Evolutionary conservation across 768 basidiomycete species (phyloP).

Genomic region (Hygrocybe coccinea): DNA sequence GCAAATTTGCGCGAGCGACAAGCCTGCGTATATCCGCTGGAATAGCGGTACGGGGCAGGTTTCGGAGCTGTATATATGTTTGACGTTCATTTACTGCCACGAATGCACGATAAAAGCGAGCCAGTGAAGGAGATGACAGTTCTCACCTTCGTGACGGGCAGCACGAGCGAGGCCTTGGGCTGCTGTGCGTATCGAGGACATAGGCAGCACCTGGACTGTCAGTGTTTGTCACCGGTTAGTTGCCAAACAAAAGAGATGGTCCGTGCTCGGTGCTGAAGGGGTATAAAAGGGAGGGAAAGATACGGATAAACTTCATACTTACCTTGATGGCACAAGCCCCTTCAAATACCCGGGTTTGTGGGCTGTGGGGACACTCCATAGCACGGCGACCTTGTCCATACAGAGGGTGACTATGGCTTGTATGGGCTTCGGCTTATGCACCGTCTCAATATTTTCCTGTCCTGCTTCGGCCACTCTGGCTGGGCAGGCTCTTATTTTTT

Average conservation of each 20-base stretch:
- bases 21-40: conserved; percentile 51
- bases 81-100: neutral
- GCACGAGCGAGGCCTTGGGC: neutral
- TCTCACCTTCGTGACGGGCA: conserved; percentile 11
- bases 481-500: conserved; percentile 26
- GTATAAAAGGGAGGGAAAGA: too few relatives aligned
- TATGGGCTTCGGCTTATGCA: conserved; percentile 73
- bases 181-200: neutral
- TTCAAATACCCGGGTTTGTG: conserved; percentile 41
- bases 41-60: conserved; percentile 49
- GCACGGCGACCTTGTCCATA: conserved; percentile 51
- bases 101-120: conserved; percentile 2
- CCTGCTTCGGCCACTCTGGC: conserved; percentile 63
- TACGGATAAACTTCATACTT: conserved; percentile 31
- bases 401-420: conserved; percentile 51
- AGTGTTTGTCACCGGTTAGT: conserved; percentile 4
- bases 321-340: conserved; percentile 46
- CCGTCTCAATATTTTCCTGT: conserved; percentile 78
- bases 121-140: conserved; percentile 9
- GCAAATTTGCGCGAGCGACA: conserved; percentile 36
- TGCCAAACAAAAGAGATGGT: too few relatives aligned
- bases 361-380: conserved; percentile 43
- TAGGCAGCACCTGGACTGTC: too few relatives aligned
- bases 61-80: conserved; percentile 42
- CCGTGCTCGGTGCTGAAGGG: too few relatives aligned